phyloP scores from a whole-genome alignment of 2,329 filamentous ascomycete species.

The Penicillium janthinellum region DNA sequence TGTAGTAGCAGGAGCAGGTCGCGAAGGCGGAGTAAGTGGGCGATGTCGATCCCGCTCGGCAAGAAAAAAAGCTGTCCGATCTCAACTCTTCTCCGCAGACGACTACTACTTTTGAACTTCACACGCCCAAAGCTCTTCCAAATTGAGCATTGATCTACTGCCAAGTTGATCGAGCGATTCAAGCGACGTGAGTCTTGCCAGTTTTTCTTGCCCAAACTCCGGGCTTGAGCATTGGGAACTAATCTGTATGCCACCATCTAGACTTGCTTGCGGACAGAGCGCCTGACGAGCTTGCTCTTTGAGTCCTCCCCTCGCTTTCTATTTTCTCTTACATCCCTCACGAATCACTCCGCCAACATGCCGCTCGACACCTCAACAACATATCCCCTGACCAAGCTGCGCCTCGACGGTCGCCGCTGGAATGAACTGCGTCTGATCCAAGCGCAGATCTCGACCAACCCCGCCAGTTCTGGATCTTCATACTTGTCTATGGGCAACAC shows the following conservation, averaged over 20 bases:
- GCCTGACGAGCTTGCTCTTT: conserved; percentile 7
- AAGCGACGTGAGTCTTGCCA: not conserved
- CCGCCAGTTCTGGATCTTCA: conserved; percentile 86
- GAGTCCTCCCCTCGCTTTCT: not conserved
- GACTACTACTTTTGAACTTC: not conserved
- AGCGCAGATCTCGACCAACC: conserved; percentile 88
- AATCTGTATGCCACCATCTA: conserved; percentile 8
- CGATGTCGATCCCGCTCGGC: conserved; percentile 29
- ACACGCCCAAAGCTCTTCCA: not conserved
- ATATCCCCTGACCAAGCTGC: conserved; percentile 82
- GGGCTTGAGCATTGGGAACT: not conserved
- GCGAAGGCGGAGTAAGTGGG: conserved; percentile 30
- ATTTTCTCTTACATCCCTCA: not conserved
- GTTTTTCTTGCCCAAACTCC: not conserved
- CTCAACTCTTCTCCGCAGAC: conserved; percentile 6
- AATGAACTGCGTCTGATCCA: conserved; percentile 90
- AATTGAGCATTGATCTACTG: conserved; percentile 1
- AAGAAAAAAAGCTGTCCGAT: conserved; percentile 17
- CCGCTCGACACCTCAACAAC: conserved; percentile 92
- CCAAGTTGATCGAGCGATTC: not conserved
- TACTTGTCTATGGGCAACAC: conserved; percentile 98
- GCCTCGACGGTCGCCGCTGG: conserved; percentile 86
- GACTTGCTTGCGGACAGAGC: not conserved
- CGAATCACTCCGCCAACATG: conserved; percentile 57
- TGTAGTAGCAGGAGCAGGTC: conserved; percentile 5